Conservation (phyloP, 2,329 filamentous ascomycete genomes). For the Xylariaceae sp. region DNA sequence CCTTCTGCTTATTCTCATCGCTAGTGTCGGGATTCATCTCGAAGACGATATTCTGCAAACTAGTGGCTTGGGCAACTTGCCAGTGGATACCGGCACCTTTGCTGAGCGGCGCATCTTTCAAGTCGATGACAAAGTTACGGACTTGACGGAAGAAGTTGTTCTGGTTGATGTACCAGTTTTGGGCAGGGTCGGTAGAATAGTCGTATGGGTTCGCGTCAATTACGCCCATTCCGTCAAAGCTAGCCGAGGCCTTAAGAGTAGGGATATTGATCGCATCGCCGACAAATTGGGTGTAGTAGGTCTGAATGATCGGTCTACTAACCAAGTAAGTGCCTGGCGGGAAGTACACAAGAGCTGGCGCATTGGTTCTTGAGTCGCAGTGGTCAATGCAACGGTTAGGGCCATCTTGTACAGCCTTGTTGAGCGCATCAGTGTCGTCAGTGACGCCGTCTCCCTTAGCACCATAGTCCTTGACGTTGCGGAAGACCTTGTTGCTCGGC, state of each 20-base stretch:
- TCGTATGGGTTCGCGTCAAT: constrained; percentile 87
- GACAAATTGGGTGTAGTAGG: constrained; percentile 92
- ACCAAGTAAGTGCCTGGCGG: constrained; percentile 85
- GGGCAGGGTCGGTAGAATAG: constrained; percentile 48
- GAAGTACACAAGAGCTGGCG: constrained; percentile 89
- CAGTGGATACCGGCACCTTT: constrained; percentile 76
- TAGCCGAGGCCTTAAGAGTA: constrained; percentile 71
- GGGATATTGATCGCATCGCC: constrained; percentile 76
- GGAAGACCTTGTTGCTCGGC: constrained; percentile 69
- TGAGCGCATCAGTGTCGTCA: constrained; percentile 90
- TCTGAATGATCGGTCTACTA: constrained; percentile 76
- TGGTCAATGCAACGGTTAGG: constrained; percentile 71
- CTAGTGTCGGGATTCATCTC: constrained; percentile 72
- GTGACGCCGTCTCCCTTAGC: constrained; percentile 68
- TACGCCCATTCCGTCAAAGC: constrained; percentile 83
- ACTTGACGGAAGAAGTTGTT: constrained; percentile 84
- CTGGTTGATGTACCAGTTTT: constrained; percentile 80
- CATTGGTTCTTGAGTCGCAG: constrained; percentile 83
- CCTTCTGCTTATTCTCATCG: constrained; percentile 68
- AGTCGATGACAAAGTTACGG: constrained; percentile 80
- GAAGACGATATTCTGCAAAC: constrained; percentile 79
- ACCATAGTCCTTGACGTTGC: constrained; percentile 77
- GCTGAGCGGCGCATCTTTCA: constrained; percentile 64
- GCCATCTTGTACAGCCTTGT: constrained; percentile 76
- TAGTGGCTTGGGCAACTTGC: constrained; percentile 84